Percentiles rank a stretch among this genome's conserved stretches.
These are phyloP conservation scores for Claviceps paspali DNA, from an alignment of 2,329 filamentous ascomycete genomes.

Conservation along the genomic window DNA sequence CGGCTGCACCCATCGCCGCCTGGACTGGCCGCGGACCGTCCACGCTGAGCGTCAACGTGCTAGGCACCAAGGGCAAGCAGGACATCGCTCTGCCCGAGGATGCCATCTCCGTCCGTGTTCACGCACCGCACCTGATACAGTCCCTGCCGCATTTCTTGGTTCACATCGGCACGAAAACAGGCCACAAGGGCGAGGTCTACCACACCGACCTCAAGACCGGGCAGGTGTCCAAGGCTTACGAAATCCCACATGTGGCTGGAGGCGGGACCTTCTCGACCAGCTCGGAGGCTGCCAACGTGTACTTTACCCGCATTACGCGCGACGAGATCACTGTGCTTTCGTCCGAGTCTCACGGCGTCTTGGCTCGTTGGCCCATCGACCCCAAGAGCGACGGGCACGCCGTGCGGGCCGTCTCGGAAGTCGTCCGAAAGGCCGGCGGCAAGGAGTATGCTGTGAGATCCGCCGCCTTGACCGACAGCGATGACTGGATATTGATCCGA, in stretches of 20 bases:
- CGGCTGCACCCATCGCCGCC: conserved; percentile 56
- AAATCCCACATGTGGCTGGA: conserved; percentile 55
- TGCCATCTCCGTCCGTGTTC: conserved; percentile 43
- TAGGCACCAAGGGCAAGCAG: conserved; percentile 43
- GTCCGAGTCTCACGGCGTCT: conserved; percentile 58
- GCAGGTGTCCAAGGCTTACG: conserved; percentile 62
- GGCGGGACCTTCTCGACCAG: conserved; percentile 65
- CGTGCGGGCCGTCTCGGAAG: conserved; percentile 63
- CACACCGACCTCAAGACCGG: conserved; percentile 61
- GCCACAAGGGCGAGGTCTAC: conserved; percentile 74
- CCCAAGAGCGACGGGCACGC: conserved; percentile 27
- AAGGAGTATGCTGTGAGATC: conserved; percentile 63
- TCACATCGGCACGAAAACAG: conserved; percentile 54
- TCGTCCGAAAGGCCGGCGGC: conserved; percentile 51
- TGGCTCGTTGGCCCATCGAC: conserved; percentile 58
- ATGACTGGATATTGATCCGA: conserved; percentile 70
- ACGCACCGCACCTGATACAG: conserved; percentile 57
- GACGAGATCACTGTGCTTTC: conserved; percentile 61
- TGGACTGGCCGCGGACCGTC: conserved; percentile 53
- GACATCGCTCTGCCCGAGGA: conserved; percentile 35
- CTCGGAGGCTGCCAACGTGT: conserved; percentile 65
- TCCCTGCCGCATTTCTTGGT: conserved; percentile 73
- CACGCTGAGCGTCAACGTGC: conserved; percentile 55
- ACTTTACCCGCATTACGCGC: conserved; percentile 69
- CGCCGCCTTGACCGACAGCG: conserved; percentile 49